phyloP scores from a whole-genome alignment of 345 rosid genomes.

The Tarenaya hassleriana region DNA sequence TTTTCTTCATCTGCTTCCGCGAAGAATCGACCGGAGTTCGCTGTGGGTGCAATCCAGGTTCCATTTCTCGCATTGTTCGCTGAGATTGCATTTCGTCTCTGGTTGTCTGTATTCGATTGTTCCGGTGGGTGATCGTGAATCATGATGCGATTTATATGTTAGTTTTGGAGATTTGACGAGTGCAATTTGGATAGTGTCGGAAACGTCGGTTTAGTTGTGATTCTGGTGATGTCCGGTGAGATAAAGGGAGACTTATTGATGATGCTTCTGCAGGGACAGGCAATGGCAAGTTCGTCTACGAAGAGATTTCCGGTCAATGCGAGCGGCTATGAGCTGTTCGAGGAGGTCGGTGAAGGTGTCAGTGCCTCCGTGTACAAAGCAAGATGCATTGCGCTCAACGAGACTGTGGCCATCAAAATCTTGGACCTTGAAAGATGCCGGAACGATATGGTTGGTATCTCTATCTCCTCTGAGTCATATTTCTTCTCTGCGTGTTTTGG shows the following conservation, averaged over 20 bases:
- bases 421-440: slow-evolving; percentile 73
- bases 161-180: not conserved
- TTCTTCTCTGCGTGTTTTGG: no score
- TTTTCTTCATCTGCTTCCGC: no score
- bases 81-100: not conserved
- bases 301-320: slow-evolving; percentile 46
- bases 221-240: not conserved
- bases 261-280: not conserved
- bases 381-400: slow-evolving; percentile 64
- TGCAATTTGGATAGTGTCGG: not conserved
- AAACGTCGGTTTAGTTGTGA: not conserved
- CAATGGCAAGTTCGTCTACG: slow-evolving; percentile 12
- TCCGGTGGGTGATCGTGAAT: not conserved
- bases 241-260: not conserved
- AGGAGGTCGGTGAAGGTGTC: slow-evolving; percentile 69
- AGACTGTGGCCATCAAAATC: slow-evolving; percentile 72
- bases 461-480: not conserved
- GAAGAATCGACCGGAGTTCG: not conserved
- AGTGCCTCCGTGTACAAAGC: slow-evolving; percentile 61
- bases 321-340: slow-evolving; percentile 51
- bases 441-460: slow-evolving; percentile 44
- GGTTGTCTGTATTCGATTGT: not conserved
- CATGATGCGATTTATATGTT: not conserved
- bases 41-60: not conserved
- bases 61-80: not conserved